Percentiles rank a stretch among this genome's conserved stretches.
Evolutionary conservation across 106 monocot genomes (phyloP).

Genomic region (Acorus gramineus): DNA sequence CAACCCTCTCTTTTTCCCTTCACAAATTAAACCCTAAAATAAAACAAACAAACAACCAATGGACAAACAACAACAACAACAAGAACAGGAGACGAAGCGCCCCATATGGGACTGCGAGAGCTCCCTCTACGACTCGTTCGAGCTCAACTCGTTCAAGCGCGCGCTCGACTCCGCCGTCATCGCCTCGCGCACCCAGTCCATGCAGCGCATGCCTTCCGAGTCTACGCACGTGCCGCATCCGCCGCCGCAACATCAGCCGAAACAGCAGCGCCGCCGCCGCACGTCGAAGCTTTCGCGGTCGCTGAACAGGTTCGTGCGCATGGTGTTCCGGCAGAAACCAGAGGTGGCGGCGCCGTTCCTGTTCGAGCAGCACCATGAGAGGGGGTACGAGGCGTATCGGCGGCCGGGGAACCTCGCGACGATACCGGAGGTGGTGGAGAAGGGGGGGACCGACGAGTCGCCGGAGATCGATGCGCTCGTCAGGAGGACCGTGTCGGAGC

Average conservation of each 20-base stretch:
- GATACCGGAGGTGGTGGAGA: conserved; percentile 10
- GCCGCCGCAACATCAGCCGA: not conserved
- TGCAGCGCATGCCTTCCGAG: conserved; percentile 7
- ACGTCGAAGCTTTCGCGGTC: conserved; percentile 6
- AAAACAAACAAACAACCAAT: no score
- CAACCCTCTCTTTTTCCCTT: no score
- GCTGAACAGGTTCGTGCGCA: conserved; percentile 11
- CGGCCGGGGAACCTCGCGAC: not conserved
- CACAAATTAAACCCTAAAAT: no score
- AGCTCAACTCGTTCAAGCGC: conserved; percentile 49
- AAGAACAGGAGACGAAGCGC: not conserved
- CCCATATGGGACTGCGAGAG: conserved; percentile 65
- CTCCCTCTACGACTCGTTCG: conserved; percentile 75
- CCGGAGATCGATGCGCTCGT: conserved; percentile 9
- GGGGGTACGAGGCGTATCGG: not conserved
- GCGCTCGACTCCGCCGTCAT: conserved; percentile 37
- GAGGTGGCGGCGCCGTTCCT: not conserved
- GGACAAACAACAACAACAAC: not conserved
- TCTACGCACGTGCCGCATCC: not conserved
- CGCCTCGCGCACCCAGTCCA: conserved; percentile 14
- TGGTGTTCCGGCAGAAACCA: conserved; percentile 18
- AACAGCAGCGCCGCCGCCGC: no score
- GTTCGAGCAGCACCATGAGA: not conserved
- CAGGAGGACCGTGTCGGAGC: conserved; percentile 7
- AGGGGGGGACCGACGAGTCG: not conserved